Evolutionary conservation across 805 yeast species (phyloP), one percentile per base, ranked within the genome.

Genomic region (Saccharomyces mikatae): DNA sequence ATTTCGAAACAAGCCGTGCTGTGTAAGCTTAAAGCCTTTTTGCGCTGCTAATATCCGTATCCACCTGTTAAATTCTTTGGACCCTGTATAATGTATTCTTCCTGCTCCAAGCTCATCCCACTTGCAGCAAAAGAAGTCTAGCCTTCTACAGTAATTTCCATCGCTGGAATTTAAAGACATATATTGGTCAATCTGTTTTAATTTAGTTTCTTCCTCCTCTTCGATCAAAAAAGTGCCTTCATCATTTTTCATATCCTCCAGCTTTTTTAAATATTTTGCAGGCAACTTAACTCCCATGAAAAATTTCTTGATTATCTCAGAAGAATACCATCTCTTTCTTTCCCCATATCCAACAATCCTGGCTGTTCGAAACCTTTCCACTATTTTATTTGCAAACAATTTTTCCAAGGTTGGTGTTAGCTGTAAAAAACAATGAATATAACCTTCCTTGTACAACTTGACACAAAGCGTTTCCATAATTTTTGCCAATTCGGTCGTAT

Each of bases 21-120:
- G 69, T 1, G 64, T 66, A 11, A 69, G 51, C 50, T 62, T 65
- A 52, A 61, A 56, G 2, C 70, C 70, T 52, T 60, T 61, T 6
- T 59, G 49, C 3, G 56, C 55, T 2, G 72, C 72, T 14, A 54
- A 24, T 46, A 63, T 14, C 46, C 71, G 54, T 29, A 68, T 49
- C 62, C 65, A 62, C 44, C 70, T 61, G 51, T 66, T 69, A 47
- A 64, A 68, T 51, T 68, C 71, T 22, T 58, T 60, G 8, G 70
- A 64, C 3, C 72, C 72, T 0, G 65, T 66, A 57, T 63, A 69
- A 41, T 69, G 71, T n/a, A 69, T 36, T 54, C 65, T 59, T 3
- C 63, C 60, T 2, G 71, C 64, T n/a, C 71, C 72, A 28, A 67
- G 47, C 55, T 67, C 68, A 3, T 66, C 60, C 67, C 68, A 69